A percentile compares a stretch with the other conserved stretches of the same genome.
Conservation (phyloP, 164 flowering plant genomes). For the Umbellularia californica region DNA sequence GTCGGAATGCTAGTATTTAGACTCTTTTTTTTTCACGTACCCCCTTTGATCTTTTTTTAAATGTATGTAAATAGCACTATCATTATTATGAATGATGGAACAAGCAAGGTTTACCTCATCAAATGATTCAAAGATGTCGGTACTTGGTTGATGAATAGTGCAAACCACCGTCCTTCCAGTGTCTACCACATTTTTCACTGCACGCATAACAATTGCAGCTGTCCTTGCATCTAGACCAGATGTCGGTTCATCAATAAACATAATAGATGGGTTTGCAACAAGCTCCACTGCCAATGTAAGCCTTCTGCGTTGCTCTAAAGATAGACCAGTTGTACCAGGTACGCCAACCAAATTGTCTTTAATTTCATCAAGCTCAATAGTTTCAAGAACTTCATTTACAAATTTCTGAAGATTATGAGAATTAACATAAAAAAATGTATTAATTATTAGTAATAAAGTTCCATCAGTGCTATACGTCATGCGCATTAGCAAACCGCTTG, state of each 20-base stretch:
- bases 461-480: too few species aligned
- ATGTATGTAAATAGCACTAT: too few species aligned
- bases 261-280: constrained; percentile 72
- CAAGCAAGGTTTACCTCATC: constrained; percentile 50
- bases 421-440: too few species aligned
- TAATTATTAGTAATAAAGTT: too few species aligned
- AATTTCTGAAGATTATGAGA: constrained; percentile 33
- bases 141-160: constrained; percentile 66
- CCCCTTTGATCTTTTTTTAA: too few species aligned
- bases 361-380: constrained; percentile 63
- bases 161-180: constrained; percentile 67
- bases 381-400: constrained; percentile 66
- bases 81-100: too few species aligned
- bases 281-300: constrained; percentile 86
- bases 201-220: constrained; percentile 77
- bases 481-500: too few species aligned
- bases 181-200: constrained; percentile 54
- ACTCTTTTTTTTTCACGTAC: too few species aligned
- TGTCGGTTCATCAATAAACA: constrained; percentile 83
- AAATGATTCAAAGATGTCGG: constrained; percentile 71
- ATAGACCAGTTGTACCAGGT: constrained; percentile 64
- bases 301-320: constrained; percentile 73
- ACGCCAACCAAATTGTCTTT: constrained; percentile 61
- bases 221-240: constrained; percentile 81
- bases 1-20: too few species aligned